Base-by-base conservation (phyloP, 768 basidiomycete genomes). In the Pleurotus citrinopileatus region DNA sequence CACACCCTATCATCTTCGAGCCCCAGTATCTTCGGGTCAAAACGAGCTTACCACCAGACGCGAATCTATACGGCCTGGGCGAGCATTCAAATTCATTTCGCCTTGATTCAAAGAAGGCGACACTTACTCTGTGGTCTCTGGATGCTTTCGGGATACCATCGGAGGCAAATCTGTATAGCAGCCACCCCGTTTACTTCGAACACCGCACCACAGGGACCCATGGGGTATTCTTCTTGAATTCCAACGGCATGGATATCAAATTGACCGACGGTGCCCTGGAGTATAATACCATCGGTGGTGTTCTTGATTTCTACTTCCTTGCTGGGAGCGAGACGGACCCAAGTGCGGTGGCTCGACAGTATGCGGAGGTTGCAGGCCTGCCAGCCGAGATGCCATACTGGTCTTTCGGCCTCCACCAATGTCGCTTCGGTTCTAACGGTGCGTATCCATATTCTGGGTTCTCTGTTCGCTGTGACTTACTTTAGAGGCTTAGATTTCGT, bases 41-140 rank as follows among this genome's bases (percentile, higher is more conserved):
- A 64, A 87, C 86, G 15, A 65, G 62, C 44, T 66, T 91, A 0
- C 84, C 87, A 0, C 50, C 65, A 2, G 66, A 78, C 38, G 79
- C 89, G 25, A 89, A 90, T 66, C 78, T 91, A 51, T 90, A 89
- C 62, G 90, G 90, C 3, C 74, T 91, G 8, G 89, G 89, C n/a
- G 87, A 87, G 59, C 84, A 87, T 64, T 81, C 82, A 4, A 77
- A 87, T 55, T 61, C 78, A 0, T 88, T 89, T 76, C 81, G 78
- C 12, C 78, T 89, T 25, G 66, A 75, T 9, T 67, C 73, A 0
- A 66, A 71, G 55, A 76, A 79, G 56, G 74, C 73, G 15, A 78
- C 75, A 0, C 65, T 76, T 10, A 80, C 79, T 1, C 57, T 88
- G 12, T 89, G 87, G 86, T 80, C 80, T 22, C 79, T 86, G 48